phyloP scores from a whole-genome alignment of 495 filamentous ascomycete species.

The Clohesyomyces aquaticus region DNA sequence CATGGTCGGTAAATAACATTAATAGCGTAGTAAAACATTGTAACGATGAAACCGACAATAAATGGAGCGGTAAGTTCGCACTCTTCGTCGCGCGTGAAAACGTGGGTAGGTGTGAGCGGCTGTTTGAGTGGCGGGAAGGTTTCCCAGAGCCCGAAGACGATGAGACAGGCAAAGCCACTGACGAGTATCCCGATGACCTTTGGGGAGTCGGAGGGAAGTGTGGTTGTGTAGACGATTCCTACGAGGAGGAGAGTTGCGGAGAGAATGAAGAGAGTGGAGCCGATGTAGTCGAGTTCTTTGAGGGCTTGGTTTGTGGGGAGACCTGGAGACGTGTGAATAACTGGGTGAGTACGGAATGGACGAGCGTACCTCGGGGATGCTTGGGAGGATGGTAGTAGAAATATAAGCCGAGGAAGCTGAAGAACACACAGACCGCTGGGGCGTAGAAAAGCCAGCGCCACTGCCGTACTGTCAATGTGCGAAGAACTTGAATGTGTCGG shows the following conservation, averaged over 20 bases:
- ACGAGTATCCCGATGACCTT: conserved; percentile 42
- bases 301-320: conserved; percentile 38
- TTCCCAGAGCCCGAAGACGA: conserved; percentile 38
- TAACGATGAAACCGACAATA: conserved; percentile 39
- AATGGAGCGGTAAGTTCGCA: conserved; percentile 41
- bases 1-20: conserved; percentile 42
- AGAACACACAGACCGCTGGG: conserved; percentile 32
- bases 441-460: conserved; percentile 44
- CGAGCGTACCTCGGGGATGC: conserved; percentile 38
- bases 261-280: conserved; percentile 41
- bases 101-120: conserved; percentile 40
- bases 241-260: conserved; percentile 35
- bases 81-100: conserved; percentile 41
- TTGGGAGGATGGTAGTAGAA: conserved; percentile 42
- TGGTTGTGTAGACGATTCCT: conserved; percentile 42
- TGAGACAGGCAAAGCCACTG: conserved; percentile 31
- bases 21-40: conserved; percentile 44
- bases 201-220: conserved; percentile 32
- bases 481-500: no score
- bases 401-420: conserved; percentile 42
- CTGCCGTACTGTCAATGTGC: conserved; percentile 1
- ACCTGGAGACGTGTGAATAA: conserved; percentile 31
- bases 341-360: background rate
- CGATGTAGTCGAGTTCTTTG: conserved; percentile 42
- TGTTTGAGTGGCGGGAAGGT: conserved; percentile 39